Evolutionary conservation across 805 yeast genomes (phyloP).

Genomic region (Zygoascus tannicola): DNA sequence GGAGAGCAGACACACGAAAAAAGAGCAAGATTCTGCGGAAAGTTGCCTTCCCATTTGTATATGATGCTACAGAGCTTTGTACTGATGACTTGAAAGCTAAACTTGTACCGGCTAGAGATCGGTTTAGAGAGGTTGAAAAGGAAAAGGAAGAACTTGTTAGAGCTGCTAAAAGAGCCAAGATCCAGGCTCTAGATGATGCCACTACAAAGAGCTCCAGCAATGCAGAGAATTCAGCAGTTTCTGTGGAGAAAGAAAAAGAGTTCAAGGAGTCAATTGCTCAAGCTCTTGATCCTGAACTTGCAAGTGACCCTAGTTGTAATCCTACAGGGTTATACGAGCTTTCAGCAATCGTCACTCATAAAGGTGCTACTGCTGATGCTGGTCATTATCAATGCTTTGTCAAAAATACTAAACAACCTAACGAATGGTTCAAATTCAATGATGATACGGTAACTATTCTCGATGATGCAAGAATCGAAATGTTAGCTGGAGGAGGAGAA

Average conservation of each 20-base stretch:
- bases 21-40: slow-evolving; percentile 90
- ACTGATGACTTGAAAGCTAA: slow-evolving; percentile 64
- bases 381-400: slow-evolving; percentile 95
- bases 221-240: slow-evolving; percentile 16
- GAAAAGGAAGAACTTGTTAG: slow-evolving; percentile 62
- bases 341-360: slow-evolving; percentile 78
- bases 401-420: slow-evolving; percentile 51
- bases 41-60: slow-evolving; percentile 79
- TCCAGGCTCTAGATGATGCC: slow-evolving; percentile 24
- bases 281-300: slow-evolving; percentile 34
- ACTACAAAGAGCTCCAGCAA: slow-evolving; percentile 23
- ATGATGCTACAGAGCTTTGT: slow-evolving; percentile 79
- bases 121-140: slow-evolving; percentile 65
- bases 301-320: slow-evolving; percentile 51
- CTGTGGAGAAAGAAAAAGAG: slow-evolving; percentile 18
- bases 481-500: slow-evolving; percentile 95
- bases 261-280: slow-evolving; percentile 22
- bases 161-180: slow-evolving; percentile 56
- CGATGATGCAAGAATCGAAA: slow-evolving; percentile 72
- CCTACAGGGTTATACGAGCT: slow-evolving; percentile 84
- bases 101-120: slow-evolving; percentile 66
- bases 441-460: slow-evolving; percentile 81
- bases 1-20: slow-evolving; percentile 86
- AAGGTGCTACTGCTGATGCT: slow-evolving; percentile 91
- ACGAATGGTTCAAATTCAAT: slow-evolving; percentile 89